phyloP scores from a whole-genome alignment of 2,329 filamentous ascomycete species.

The Arthrobotrys conoides region DNA sequence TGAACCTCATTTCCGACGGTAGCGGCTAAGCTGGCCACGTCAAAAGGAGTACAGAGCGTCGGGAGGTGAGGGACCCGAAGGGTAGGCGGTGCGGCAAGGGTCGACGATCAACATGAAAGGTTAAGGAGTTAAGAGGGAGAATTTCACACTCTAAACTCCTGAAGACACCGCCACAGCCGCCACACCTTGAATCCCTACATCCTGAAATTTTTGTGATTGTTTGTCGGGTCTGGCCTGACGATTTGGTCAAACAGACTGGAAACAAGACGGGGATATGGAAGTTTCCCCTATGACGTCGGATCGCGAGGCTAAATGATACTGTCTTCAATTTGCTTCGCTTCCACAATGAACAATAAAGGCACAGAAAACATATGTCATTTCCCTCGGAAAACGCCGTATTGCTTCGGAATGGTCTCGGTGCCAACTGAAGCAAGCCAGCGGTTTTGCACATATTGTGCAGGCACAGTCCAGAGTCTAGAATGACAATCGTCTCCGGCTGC shows the following conservation, averaged over 20 bases:
- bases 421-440: constrained; percentile 6
- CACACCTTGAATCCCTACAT: constrained; percentile 13
- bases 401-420: neutral
- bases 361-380: constrained; percentile 1
- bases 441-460: neutral
- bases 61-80: constrained; percentile 32
- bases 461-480: neutral
- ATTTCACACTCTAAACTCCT: neutral
- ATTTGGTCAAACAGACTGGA: constrained; percentile 6
- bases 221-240: neutral
- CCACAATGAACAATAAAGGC: neutral
- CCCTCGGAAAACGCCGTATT: constrained; percentile 24
- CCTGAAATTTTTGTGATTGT: constrained; percentile 1
- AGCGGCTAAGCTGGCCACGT: constrained; percentile 30
- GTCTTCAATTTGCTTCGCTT: neutral
- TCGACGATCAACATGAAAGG: neutral
- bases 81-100: constrained; percentile 34
- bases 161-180: constrained; percentile 36
- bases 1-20: constrained; percentile 21
- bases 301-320: constrained; percentile 8
- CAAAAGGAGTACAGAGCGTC: constrained; percentile 1
- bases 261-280: constrained; percentile 14
- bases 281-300: constrained; percentile 17
- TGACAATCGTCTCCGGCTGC: constrained; percentile 11
- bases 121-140: neutral